Percentiles rank a stretch among this genome's conserved stretches.
Evolutionary conservation across 2,329 filamentous ascomycete species (phyloP).

Genomic region (Verticillium nubilum): DNA sequence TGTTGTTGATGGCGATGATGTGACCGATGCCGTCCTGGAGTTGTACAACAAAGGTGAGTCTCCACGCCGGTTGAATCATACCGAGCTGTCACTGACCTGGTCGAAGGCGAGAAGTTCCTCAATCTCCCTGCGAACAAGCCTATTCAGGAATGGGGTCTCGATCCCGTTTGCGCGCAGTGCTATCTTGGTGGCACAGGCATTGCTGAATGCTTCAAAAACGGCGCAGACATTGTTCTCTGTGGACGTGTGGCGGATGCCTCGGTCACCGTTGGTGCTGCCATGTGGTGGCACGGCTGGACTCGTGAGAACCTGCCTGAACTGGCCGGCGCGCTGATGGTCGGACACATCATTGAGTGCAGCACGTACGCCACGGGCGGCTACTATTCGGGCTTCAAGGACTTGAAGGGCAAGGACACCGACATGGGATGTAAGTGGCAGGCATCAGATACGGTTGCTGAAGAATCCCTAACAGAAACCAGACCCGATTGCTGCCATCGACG

Average conservation of each 20-base stretch:
- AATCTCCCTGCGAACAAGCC: slow-evolving; percentile 16
- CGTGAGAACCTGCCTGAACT: slow-evolving; percentile 44
- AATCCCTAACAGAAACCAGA: slow-evolving; percentile 8
- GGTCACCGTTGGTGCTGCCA: slow-evolving; percentile 44
- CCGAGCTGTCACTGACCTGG: no score
- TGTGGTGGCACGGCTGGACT: slow-evolving; percentile 41
- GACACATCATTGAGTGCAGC: slow-evolving; percentile 43
- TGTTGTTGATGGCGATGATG: slow-evolving; percentile 28
- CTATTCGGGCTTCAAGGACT: slow-evolving; percentile 39
- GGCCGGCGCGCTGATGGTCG: slow-evolving; percentile 37
- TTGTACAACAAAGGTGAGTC: slow-evolving; percentile 18
- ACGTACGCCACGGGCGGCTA: slow-evolving; percentile 46
- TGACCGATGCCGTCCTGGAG: slow-evolving; percentile 18
- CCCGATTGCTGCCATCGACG: slow-evolving; percentile 42
- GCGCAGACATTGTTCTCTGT: slow-evolving; percentile 36
- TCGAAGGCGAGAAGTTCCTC: slow-evolving; percentile 9
- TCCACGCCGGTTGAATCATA: no score
- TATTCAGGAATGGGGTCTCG: slow-evolving; percentile 21
- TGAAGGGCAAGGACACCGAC: slow-evolving; percentile 10
- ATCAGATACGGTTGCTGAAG: background rate
- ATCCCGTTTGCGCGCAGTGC: slow-evolving; percentile 23
- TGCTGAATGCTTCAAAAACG: slow-evolving; percentile 29
- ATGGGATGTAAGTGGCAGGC: slow-evolving; percentile 7
- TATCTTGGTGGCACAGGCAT: slow-evolving; percentile 46
- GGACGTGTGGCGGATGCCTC: slow-evolving; percentile 37